Conservation (phyloP, 495 filamentous ascomycete species). For the Penicillium longicatenatum region DNA sequence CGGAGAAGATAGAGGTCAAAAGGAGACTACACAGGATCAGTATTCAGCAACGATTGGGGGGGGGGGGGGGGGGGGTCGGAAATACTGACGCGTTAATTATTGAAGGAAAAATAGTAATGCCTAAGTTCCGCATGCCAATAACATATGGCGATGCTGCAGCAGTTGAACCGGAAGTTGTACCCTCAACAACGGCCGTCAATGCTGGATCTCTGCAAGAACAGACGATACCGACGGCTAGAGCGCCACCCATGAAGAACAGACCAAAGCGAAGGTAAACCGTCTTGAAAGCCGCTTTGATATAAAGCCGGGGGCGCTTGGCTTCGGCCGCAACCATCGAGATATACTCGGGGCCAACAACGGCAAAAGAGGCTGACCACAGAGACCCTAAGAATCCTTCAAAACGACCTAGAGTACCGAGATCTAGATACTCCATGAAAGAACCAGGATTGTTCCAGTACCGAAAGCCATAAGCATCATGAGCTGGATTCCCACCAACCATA, state of each 20-base stretch:
- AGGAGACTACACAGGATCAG: slow-evolving; percentile 43
- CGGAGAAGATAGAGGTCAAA: slow-evolving; percentile 75
- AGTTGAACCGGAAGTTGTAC: slow-evolving; percentile 34
- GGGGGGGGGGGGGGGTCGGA: no score
- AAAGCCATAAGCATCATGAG: slow-evolving; percentile 72
- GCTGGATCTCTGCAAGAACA: slow-evolving; percentile 58
- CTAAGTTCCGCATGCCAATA: slow-evolving; percentile 75
- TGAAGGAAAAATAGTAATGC: slow-evolving; percentile 46
- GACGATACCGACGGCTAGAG: slow-evolving; percentile 67
- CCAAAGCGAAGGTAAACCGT: slow-evolving; percentile 73
- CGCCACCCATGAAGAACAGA: slow-evolving; percentile 73
- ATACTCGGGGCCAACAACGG: slow-evolving; percentile 67
- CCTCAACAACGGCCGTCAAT: slow-evolving; percentile 45
- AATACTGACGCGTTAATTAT: slow-evolving; percentile 31
- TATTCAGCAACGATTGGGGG: not conserved
- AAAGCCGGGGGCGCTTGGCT: slow-evolving; percentile 65
- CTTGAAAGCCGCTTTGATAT: slow-evolving; percentile 65
- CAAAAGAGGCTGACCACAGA: slow-evolving; percentile 52
- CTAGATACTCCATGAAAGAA: slow-evolving; percentile 53
- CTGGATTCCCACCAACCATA: slow-evolving; percentile 74
- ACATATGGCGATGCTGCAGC: slow-evolving; percentile 78
- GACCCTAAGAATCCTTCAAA: slow-evolving; percentile 73
- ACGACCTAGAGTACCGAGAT: slow-evolving; percentile 62
- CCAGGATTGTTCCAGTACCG: slow-evolving; percentile 51
- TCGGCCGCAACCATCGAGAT: slow-evolving; percentile 81